Percentiles rank a stretch among this genome's conserved stretches.
phyloP scores from a whole-genome alignment of 257 asterid species.

The Voacanga thouarsii region DNA sequence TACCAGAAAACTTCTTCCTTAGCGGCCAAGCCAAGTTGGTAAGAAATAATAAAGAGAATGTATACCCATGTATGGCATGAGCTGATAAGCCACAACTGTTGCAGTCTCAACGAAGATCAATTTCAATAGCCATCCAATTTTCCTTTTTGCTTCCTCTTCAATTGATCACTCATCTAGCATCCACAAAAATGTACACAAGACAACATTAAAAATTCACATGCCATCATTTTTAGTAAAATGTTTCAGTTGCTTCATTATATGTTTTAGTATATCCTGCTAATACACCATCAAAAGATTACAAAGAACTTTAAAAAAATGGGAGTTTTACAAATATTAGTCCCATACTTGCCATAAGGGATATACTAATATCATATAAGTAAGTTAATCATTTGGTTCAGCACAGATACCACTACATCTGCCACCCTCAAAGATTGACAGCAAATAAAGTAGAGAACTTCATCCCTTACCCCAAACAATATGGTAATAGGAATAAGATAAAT shows the following conservation, averaged over 20 bases:
- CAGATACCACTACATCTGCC: not conserved
- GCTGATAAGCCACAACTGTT: conserved; percentile 62
- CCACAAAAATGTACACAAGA: conserved; percentile 1
- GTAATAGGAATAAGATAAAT: not conserved
- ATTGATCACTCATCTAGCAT: conserved; percentile 56
- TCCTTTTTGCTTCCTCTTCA: conserved; percentile 87
- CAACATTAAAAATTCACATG: not conserved
- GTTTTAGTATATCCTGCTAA: too few species aligned
- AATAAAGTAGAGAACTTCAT: not conserved
- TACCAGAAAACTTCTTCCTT: too few species aligned
- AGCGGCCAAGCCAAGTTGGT: too few species aligned
- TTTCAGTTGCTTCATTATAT: too few species aligned
- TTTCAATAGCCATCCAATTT: conserved; percentile 89
- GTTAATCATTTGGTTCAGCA: too few species aligned
- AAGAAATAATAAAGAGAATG: too few species aligned
- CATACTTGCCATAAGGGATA: not conserved
- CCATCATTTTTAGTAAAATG: too few species aligned
- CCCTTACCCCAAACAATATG: not conserved
- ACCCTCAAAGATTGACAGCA: not conserved
- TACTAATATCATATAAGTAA: not conserved
- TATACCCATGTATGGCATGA: conserved; percentile 89
- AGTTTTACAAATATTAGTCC: not conserved
- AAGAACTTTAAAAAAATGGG: not conserved
- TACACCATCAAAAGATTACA: not conserved
- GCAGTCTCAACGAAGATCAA: conserved; percentile 79